Evolutionary conservation across 2,329 filamentous ascomycete genomes (phyloP).

Genomic region (Penicillium sp.): DNA sequence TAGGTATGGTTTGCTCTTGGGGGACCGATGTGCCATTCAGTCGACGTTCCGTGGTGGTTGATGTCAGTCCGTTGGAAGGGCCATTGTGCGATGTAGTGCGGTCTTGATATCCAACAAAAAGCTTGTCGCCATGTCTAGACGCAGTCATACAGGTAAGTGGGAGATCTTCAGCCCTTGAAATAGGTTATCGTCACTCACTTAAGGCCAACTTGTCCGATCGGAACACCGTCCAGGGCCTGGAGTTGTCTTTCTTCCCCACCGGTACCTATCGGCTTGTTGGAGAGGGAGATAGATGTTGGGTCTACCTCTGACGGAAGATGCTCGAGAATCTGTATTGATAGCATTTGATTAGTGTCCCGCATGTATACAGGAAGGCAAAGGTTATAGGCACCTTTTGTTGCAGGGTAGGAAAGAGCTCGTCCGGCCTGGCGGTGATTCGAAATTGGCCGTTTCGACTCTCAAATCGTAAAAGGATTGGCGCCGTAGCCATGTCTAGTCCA

Average conservation of each 20-base stretch:
- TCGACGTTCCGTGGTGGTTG: constrained; percentile 30
- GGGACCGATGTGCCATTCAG: constrained; percentile 39
- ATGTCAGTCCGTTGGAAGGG: constrained; percentile 24
- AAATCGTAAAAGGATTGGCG: constrained; percentile 77
- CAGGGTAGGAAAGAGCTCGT: constrained; percentile 67
- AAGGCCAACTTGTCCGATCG: constrained; percentile 58
- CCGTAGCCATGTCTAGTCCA: constrained; percentile 35
- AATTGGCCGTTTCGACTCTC: constrained; percentile 91
- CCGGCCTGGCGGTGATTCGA: constrained; percentile 73
- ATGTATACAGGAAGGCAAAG: not conserved
- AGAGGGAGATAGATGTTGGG: constrained; percentile 57
- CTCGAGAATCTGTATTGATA: constrained; percentile 50
- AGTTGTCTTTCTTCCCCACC: constrained; percentile 56
- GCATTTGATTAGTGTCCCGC: too few species aligned
- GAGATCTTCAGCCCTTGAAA: not conserved
- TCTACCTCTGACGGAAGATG: constrained; percentile 59
- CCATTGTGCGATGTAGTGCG: constrained; percentile 53
- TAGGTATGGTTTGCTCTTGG: constrained; percentile 59
- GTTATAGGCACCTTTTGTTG: constrained; percentile 42
- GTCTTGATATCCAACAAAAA: constrained; percentile 80
- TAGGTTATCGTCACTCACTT: constrained; percentile 42
- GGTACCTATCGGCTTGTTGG: constrained; percentile 59
- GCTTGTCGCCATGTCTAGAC: constrained; percentile 79
- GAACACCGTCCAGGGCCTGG: constrained; percentile 53
- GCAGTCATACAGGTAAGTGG: not conserved